A percentile compares a stretch with the other conserved stretches of the same genome.
Conservation (phyloP, 371 early-diverging fungal species). For the Phascolomyces articulosus region DNA sequence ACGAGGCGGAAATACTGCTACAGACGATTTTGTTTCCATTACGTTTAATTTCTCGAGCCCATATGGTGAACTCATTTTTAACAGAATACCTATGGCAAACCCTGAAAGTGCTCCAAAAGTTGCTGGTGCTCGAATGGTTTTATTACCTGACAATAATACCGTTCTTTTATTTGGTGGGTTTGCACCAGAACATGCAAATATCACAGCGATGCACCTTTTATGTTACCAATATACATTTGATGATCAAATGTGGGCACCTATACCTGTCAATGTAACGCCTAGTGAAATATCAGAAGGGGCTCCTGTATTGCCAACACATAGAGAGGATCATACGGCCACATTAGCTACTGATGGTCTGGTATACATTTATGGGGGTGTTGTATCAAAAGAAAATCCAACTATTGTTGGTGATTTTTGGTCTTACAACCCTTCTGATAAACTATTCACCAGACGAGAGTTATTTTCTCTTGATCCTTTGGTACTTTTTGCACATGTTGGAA, state of each 20-base stretch:
- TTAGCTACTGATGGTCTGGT: slow-evolving; percentile 13
- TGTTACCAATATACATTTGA: slow-evolving; percentile 16
- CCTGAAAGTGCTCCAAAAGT: neutral
- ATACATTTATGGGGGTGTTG: slow-evolving; percentile 16
- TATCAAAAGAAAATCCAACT: neutral
- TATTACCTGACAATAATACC: slow-evolving; percentile 12
- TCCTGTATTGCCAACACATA: slow-evolving; percentile 2
- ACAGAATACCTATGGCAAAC: neutral
- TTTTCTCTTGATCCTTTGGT: neutral
- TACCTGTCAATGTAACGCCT: neutral
- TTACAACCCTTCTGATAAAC: slow-evolving; percentile 11
- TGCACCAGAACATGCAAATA: neutral
- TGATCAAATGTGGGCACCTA: slow-evolving; percentile 4
- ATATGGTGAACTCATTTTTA: neutral
- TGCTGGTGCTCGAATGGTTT: neutral
- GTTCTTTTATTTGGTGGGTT: slow-evolving; percentile 10
- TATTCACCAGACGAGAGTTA: slow-evolving; percentile 5
- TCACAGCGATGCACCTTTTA: neutral
- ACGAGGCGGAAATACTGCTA: neutral
- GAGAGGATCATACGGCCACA: slow-evolving; percentile 1
- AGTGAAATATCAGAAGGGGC: neutral
- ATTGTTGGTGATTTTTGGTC: slow-evolving; percentile 15
- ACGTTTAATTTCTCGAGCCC: neutral
- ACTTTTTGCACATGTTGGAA: slow-evolving; percentile 9
- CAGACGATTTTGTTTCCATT: neutral